These are phyloP conservation scores for Euphorbia lathyris DNA, from an alignment of 345 rosid genomes.

Conservation along the genomic window DNA sequence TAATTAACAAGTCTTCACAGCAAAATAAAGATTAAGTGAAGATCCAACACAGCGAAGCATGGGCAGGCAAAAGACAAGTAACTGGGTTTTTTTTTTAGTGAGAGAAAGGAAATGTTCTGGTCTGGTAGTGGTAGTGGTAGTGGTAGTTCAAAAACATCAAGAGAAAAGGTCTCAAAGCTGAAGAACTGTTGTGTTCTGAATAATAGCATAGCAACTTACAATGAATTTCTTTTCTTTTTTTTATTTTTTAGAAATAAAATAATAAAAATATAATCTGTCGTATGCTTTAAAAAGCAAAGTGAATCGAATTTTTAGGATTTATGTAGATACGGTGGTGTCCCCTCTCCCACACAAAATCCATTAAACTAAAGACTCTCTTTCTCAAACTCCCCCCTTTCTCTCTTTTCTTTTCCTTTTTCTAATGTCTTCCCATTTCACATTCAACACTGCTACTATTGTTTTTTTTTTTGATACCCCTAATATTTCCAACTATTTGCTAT, in stretches of 20 bases:
- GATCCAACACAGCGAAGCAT: slow-evolving; percentile 38
- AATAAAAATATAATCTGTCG: slow-evolving; percentile 3
- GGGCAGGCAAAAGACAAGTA: slow-evolving; percentile 33
- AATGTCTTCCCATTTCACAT: not conserved
- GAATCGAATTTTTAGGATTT: slow-evolving; percentile 85
- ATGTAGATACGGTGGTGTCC: slow-evolving; percentile 61
- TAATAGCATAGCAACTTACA: not conserved
- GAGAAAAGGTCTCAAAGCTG: not conserved
- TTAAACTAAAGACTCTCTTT: slow-evolving; percentile 21
- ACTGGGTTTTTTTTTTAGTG: not conserved
- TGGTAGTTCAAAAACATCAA: no score
- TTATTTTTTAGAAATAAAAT: no score
- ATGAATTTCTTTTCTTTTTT: no score
- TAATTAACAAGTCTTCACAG: slow-evolving; percentile 6
- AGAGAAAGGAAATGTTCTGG: slow-evolving; percentile 2
- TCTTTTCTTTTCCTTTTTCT: not conserved
- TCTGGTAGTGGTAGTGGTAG: no score
- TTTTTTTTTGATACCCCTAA: no score
- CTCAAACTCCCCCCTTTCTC: slow-evolving; percentile 10
- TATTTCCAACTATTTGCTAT: no score
- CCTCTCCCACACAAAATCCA: slow-evolving; percentile 22
- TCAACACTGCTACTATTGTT: not conserved
- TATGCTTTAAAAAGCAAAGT: slow-evolving; percentile 41
- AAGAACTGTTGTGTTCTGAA: not conserved
- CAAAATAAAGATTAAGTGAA: slow-evolving; percentile 23